Base-by-base conservation (phyloP, 805 yeast species). In the Candida tallmaniae region DNA sequence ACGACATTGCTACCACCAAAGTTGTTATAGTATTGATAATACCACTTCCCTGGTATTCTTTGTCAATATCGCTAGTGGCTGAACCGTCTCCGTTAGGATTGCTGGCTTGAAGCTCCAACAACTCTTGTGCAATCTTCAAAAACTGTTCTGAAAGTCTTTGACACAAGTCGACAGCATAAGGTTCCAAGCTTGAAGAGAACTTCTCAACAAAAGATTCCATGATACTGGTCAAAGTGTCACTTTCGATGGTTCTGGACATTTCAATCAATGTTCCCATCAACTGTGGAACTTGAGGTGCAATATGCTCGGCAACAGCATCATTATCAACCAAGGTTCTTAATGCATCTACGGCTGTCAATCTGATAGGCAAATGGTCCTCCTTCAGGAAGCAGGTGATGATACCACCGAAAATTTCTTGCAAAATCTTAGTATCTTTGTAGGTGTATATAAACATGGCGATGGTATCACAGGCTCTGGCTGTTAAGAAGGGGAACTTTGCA, bases 131-230 rank as follows among this genome's bases (percentile, higher is more conserved):
- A 18, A 86, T 54, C 44, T 73, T 68, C 50, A 84, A 50, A 50
- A 89, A 87, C 53, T 90, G 96, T 36, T 78, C 78, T 11, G 79
- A 77, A 49, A 83, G 65, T 52, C 76, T 73, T 6, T 59, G 26
- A 12, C 58, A 46, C 64, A 78, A 57, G 45, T 67, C 65, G 22
- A 54, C 48, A 31, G 65, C 64, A 42, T 58, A 66, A 6, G 71
- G 70, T 36, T 61, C 70, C 41, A 67, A 58, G 44, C 62, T 62
- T 19, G 53, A 47, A 3, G 73, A 64, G 40, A 67, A 67, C 37
- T 56, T 64, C 39, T 63, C 67, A 14, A 67, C 73, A 42, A 67
- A 65, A 3, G 61, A 59, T 31, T 67, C 73, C 73, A 67, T 67
- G 5, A 66, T 69, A 20, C 56, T 56, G 12, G 71, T 62, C 41